Base-by-base conservation (phyloP, 768 basidiomycete species). In the Mycena albidolilacea region DNA sequence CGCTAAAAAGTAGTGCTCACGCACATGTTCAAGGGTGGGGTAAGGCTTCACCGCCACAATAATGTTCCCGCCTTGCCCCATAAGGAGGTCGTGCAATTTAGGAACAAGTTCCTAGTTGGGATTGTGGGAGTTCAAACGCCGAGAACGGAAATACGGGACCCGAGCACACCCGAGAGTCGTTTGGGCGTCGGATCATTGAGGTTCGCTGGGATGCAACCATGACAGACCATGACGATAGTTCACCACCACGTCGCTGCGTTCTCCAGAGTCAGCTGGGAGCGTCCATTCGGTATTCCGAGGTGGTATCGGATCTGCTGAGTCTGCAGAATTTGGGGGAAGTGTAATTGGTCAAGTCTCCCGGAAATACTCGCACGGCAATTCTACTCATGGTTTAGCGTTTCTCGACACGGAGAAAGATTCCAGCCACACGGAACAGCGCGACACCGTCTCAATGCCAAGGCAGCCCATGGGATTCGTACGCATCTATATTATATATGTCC, bases 401-500 rank as follows among this genome's bases (percentile, higher is more conserved):
- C 14, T 43, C 41, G 14, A 43, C 41, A 5, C 41, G 41, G 68
- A 50, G 69, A 50, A 66, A 65, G 57, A 65, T 65, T 37, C 30
- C n/a, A 52, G 44, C 44, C 37, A 35, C 3, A 52, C 70, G 70
- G 70, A 71, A 66, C 70, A 71, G 48, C 70, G 70, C 70, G 58
- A 65, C 64, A 21, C 70, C 64, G 64, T 44, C 7, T 37, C 35
- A 14, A 14, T 39, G 66, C n/a, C 38, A 30, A 14, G 37, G 23
- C 46, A 65, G 48, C 5, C 55, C 64, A 43, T 60, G 21, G 41
- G 46, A 65, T 60, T 21, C 59, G 61, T 62, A 17, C 60, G 57
- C 57, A 52, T 70, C 70, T 71, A 71, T 58, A 71, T 71, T 71
- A 64, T 70, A 41, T 62, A 64, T 58, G 48, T 70, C 5, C 14